Evolutionary conservation across 352 stramenopile genomes (phyloP).

Genomic region (Peronospora farinosa): DNA sequence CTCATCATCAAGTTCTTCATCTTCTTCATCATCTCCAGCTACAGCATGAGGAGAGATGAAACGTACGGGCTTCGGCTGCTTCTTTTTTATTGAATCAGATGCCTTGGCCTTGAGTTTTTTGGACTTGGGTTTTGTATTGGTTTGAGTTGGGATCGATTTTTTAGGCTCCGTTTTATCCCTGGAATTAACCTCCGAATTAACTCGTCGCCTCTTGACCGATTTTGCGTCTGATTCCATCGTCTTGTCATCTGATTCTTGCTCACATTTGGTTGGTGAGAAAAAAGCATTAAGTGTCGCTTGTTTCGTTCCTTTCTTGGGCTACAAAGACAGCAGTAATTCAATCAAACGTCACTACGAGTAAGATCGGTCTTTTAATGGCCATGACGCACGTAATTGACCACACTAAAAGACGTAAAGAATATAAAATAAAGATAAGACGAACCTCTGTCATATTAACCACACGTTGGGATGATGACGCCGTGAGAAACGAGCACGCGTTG

Average conservation of each 20-base stretch:
- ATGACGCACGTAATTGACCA: not conserved
- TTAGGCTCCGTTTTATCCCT: constrained; percentile 5
- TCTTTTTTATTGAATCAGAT: constrained; percentile 20
- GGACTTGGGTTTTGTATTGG: not conserved
- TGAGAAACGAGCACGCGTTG: too few species aligned
- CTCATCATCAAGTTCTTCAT: constrained; percentile 20
- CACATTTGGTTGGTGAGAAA: constrained; percentile 54
- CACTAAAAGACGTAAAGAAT: not conserved
- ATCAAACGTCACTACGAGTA: constrained; percentile 8
- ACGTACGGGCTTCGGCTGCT: constrained; percentile 5
- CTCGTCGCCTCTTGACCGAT: too few species aligned
- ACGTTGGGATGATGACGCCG: not conserved
- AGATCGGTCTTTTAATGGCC: not conserved
- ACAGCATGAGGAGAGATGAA: constrained; percentile 34
- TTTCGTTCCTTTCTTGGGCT: constrained; percentile 49
- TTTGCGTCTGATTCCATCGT: constrained; percentile 3
- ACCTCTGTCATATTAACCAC: constrained; percentile 18
- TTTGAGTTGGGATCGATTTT: too few species aligned
- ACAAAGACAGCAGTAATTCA: constrained; percentile 1
- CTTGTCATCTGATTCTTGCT: constrained; percentile 15
- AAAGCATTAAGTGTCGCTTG: constrained; percentile 74
- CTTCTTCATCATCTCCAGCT: constrained; percentile 20
- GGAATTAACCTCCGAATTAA: too few species aligned
- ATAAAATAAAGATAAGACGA: not conserved
- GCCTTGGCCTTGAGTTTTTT: constrained; percentile 20